These are phyloP conservation scores for Neocallimastix lanati DNA, from an alignment of 192 early-diverging fungal species.

Conservation along the genomic window DNA sequence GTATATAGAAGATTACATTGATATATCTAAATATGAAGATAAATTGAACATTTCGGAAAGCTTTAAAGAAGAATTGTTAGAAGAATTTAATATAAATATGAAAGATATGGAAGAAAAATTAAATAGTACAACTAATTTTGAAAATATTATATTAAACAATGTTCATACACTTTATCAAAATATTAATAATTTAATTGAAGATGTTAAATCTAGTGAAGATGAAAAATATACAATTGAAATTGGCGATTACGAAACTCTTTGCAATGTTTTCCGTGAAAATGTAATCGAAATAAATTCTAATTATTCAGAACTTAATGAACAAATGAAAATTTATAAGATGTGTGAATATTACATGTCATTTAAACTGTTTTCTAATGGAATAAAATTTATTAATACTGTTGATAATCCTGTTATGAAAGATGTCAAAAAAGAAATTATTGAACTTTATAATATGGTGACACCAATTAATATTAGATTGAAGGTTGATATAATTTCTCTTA, in stretches of 20 bases:
- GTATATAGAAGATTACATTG: background rate
- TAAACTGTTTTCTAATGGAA: background rate
- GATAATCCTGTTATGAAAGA: background rate
- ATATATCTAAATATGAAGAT: background rate
- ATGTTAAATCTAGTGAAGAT: background rate
- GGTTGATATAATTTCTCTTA: background rate
- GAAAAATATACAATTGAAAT: background rate
- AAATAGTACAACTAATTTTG: background rate
- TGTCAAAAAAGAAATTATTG: background rate
- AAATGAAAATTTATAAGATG: background rate
- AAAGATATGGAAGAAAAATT: background rate
- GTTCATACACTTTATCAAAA: background rate
- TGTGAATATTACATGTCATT: background rate
- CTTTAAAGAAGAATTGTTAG: background rate
- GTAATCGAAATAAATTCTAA: background rate
- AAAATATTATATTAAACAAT: background rate
- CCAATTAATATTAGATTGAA: background rate
- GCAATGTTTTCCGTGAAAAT: background rate
- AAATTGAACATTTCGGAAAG: background rate
- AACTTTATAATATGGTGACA: background rate
- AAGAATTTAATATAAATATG: background rate
- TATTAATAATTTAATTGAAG: background rate
- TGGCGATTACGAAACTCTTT: background rate
- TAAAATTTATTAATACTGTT: background rate
- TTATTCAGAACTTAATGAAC: background rate